These are phyloP conservation scores for Meripilus lineatus DNA, from an alignment of 1,284 basidiomycete genomes.

Conservation along the genomic window DNA sequence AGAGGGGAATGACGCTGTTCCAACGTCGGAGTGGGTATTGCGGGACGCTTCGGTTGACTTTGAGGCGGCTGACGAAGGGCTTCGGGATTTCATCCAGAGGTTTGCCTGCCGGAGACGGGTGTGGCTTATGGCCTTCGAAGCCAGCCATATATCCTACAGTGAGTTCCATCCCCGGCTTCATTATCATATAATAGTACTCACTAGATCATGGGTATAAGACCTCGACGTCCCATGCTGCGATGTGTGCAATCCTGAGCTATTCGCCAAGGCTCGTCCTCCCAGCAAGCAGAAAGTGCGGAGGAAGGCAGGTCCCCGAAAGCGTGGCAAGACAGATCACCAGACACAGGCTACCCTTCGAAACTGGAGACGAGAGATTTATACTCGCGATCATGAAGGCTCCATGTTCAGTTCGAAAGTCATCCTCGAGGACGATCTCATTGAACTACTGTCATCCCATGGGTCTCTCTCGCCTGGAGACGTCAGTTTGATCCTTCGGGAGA, in stretches of 20 bases:
- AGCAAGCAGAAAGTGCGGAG: neutral
- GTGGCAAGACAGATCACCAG: neutral
- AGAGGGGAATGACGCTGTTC: neutral
- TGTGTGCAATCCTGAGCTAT: constrained; percentile 12
- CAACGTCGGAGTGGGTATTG: neutral
- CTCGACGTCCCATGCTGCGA: constrained; percentile 13
- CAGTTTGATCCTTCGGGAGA: neutral
- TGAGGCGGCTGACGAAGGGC: too few relatives aligned
- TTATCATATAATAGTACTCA: neutral
- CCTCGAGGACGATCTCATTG: constrained; percentile 7
- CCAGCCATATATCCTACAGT: constrained; percentile 2
- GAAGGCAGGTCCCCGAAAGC: constrained; percentile 25
- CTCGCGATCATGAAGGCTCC: constrained; percentile 4
- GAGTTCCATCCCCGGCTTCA: neutral
- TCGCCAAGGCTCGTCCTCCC: constrained; percentile 3
- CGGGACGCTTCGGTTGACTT: constrained; percentile 5
- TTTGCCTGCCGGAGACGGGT: constrained; percentile 12
- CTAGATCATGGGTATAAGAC: neutral
- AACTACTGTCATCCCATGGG: neutral
- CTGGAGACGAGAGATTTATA: constrained; percentile 9
- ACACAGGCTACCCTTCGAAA: constrained; percentile 1
- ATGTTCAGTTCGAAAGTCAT: constrained; percentile 6
- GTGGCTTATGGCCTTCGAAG: constrained; percentile 12
- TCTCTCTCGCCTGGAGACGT: neutral
- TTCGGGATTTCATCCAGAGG: too few relatives aligned